Conservation (phyloP, 257 asterid genomes). For the Thymus quinquecostatus region DNA sequence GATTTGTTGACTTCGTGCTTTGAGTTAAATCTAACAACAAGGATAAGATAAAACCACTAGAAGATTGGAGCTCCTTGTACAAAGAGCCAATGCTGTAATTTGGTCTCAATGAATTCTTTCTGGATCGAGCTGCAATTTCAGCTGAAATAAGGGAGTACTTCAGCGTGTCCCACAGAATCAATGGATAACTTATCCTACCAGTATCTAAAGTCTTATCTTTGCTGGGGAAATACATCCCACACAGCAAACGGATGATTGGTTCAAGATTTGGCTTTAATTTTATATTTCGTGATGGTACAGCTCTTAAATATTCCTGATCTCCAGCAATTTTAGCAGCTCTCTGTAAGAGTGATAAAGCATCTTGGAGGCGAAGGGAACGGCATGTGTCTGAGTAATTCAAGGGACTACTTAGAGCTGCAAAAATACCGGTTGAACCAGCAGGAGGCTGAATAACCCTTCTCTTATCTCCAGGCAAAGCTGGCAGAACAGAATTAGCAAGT, state of each 20-base stretch:
- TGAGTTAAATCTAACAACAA: slow-evolving; percentile 73
- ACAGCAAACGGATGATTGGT: slow-evolving; percentile 55
- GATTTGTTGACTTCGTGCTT: slow-evolving; percentile 51
- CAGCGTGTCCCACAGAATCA: slow-evolving; percentile 88
- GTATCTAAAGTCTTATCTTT: slow-evolving; percentile 65
- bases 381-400: slow-evolving; percentile 39
- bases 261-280: slow-evolving; percentile 61
- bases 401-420: slow-evolving; percentile 37
- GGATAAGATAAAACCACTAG: slow-evolving; percentile 81
- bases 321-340: slow-evolving; percentile 64
- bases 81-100: slow-evolving; percentile 60
- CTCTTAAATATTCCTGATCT: slow-evolving; percentile 51
- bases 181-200: slow-evolving; percentile 65
- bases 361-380: slow-evolving; percentile 49
- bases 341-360: slow-evolving; percentile 64
- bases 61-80: slow-evolving; percentile 74
- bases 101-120: slow-evolving; percentile 69
- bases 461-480: slow-evolving; percentile 58
- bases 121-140: slow-evolving; percentile 86
- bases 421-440: slow-evolving; percentile 33
- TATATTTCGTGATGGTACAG: slow-evolving; percentile 53
- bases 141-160: slow-evolving; percentile 82
- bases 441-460: slow-evolving; percentile 41
- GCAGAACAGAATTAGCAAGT: slow-evolving; percentile 85
- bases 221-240: slow-evolving; percentile 74